These are phyloP conservation scores for Litchi chinensis DNA, from an alignment of 345 rosid species.

Conservation along the genomic window DNA sequence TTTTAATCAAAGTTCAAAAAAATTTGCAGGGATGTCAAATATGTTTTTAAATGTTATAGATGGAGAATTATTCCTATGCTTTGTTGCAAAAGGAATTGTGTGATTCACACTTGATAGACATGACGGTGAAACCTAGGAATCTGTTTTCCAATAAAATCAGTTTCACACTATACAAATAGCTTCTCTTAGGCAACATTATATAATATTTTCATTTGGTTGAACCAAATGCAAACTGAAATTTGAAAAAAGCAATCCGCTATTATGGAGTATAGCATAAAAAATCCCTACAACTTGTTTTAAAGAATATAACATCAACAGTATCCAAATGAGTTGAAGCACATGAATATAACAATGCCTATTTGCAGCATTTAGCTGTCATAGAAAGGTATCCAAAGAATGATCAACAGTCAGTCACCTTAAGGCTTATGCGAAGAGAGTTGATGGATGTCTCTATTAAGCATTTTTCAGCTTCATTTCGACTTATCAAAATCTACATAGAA, in stretches of 20 bases:
- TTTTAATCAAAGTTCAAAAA: not conserved
- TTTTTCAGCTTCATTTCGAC: constrained; percentile 94
- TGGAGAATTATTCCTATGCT: not conserved
- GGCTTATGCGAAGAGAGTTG: constrained; percentile 93
- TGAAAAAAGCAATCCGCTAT: not conserved
- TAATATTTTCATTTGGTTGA: not conserved
- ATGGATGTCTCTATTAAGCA: constrained; percentile 96
- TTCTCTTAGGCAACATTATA: constrained; percentile 13
- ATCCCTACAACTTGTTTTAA: not conserved
- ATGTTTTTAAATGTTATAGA: not conserved
- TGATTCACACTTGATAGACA: not conserved
- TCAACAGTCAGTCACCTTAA: constrained; percentile 58
- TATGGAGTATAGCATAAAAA: not conserved
- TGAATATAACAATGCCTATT: too few relatives aligned
- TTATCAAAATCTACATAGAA: constrained; percentile 73
- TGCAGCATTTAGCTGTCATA: not conserved
- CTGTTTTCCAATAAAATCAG: too few relatives aligned
- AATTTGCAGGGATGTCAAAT: not conserved
- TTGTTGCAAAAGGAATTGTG: not conserved
- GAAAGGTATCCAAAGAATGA: constrained; percentile 10
- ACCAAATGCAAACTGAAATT: not conserved
- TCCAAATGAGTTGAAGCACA: not conserved
- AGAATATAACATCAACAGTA: not conserved
- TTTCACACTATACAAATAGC: not conserved
- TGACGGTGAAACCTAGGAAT: not conserved